Evolutionary conservation across 2,329 filamentous ascomycete genomes (phyloP).

Genomic region (Berkeleyomyces basicola): DNA sequence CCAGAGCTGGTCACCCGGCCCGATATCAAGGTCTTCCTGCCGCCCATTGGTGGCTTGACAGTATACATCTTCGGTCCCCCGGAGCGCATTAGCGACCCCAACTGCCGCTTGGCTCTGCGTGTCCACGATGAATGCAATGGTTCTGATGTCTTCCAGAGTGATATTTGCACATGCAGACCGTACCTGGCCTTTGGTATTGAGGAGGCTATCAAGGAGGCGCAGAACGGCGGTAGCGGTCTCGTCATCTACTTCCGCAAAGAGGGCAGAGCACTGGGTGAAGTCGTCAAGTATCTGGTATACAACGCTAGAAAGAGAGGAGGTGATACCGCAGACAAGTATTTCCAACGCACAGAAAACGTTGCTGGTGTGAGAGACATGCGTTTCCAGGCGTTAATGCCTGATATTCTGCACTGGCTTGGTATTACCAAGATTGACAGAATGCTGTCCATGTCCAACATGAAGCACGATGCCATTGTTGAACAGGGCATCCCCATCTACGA

Average conservation of each 20-base stretch:
- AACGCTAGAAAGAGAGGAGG: conserved; percentile 67
- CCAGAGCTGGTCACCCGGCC: conserved; percentile 88
- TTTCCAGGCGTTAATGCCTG: conserved; percentile 95
- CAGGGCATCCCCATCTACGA: conserved; percentile 34
- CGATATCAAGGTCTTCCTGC: conserved; percentile 90
- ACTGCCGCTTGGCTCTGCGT: conserved; percentile 62
- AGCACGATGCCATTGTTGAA: conserved; percentile 74
- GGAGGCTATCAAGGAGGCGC: conserved; percentile 92
- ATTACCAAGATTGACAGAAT: conserved; percentile 98
- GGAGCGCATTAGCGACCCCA: conserved; percentile 80
- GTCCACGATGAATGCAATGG: conserved; percentile 81
- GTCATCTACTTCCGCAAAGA: conserved; percentile 99
- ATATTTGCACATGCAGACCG: conserved; percentile 92
- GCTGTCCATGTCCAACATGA: conserved; percentile 87
- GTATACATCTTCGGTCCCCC: conserved; percentile 96
- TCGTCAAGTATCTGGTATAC: conserved; percentile 77
- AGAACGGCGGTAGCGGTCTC: conserved; percentile 81
- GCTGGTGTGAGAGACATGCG: conserved; percentile 94
- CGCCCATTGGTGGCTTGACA: conserved; percentile 83
- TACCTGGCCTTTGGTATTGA: conserved; percentile 96
- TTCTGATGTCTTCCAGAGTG: conserved; percentile 91
- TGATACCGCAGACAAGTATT: conserved; percentile 79
- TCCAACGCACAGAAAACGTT: conserved; percentile 94
- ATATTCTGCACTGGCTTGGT: conserved; percentile 93
- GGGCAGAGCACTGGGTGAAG: conserved; percentile 82